Evolutionary conservation across 1,284 basidiomycete genomes (phyloP), one percentile per base, ranked within the genome.

Genomic region (Volvariella volvacea): DNA sequence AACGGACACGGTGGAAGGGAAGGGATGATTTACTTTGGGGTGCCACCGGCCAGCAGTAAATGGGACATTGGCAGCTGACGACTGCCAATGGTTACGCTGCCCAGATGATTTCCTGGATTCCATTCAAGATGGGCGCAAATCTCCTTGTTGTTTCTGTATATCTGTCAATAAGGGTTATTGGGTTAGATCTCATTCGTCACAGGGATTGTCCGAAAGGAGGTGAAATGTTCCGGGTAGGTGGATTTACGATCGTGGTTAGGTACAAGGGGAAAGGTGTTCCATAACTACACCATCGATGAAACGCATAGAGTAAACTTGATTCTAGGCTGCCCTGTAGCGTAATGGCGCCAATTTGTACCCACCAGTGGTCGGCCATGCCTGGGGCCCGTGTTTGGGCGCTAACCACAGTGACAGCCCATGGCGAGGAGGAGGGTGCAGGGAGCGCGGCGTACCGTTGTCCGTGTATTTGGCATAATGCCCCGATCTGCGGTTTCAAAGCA

Each of bases 81-180:
- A 45, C 66, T 61, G 17, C 73, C 77, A 52, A 83, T 69, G 25
- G 71, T 73, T 42, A 70, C 74, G 42, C 70, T 65, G 15, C 83
- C 83, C 40, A 83, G 69, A 50, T 74, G 70, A 52, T 70, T 69
- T 20, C 73, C 72, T 44, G 68, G 63, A 38, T 67, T 72, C 80
- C 83, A 86, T 50, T 83, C 76, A 37, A 86, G 66, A 51, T 67
- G 64, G 14, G 80, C 83, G 52, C 80, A 77, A 43, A 71, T 64
- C 31, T 64, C 66, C 50, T 66, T 71, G 51, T 73, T 66, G 56
- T 81, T 74, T 47, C 71, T 70, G 52, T 63, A 70, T 2, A 79
- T 62, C 75, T 73, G 32, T 17, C 16, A 36, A 36, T 9, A n/a
- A 36, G 15, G 6, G 32, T 37, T 15, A 6, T 14, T 36, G 3